A percentile compares a stretch with the other conserved stretches of the same genome.
These are phyloP conservation scores for Fusarium annulatum DNA, from an alignment of 2,329 filamentous ascomycete genomes.

Conservation along the genomic window DNA sequence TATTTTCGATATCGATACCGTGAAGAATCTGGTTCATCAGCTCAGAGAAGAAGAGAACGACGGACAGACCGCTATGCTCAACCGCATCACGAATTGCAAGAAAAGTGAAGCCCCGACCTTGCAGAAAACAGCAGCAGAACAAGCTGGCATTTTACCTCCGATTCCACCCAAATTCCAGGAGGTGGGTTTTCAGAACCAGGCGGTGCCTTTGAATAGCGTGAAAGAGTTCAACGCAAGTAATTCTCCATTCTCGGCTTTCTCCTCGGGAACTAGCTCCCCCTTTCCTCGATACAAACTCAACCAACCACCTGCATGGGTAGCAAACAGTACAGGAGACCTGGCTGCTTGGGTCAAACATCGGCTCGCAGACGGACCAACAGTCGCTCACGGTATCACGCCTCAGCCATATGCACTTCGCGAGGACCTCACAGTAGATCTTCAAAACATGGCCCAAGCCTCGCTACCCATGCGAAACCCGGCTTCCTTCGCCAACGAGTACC, in stretches of 20 bases:
- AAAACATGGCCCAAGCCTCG: not conserved
- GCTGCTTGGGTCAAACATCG: conserved; percentile 18
- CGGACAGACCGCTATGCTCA: not conserved
- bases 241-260: conserved; percentile 17
- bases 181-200: conserved; percentile 11
- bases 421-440: conserved; percentile 34
- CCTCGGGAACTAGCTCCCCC: not conserved
- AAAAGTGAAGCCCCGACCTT: not conserved
- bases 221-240: not conserved
- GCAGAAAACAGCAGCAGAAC: conserved; percentile 10
- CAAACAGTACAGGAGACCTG: not conserved
- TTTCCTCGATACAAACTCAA: conserved; percentile 14
- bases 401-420: conserved; percentile 36
- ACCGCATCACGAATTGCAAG: not conserved
- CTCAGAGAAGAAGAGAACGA: conserved; percentile 3
- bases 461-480: not conserved
- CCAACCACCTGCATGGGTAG: conserved; percentile 19
- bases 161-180: conserved; percentile 28
- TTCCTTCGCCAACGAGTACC: conserved; percentile 9
- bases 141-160: conserved; percentile 2
- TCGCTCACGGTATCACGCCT: conserved; percentile 31
- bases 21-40: conserved; percentile 7
- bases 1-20: conserved; percentile 15
- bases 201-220: conserved; percentile 5
- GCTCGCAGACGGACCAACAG: not conserved